A percentile compares a stretch with the other conserved stretches of the same genome.
phyloP scores from a whole-genome alignment of 106 monocot genomes.

The Platanthera zijinensis region DNA sequence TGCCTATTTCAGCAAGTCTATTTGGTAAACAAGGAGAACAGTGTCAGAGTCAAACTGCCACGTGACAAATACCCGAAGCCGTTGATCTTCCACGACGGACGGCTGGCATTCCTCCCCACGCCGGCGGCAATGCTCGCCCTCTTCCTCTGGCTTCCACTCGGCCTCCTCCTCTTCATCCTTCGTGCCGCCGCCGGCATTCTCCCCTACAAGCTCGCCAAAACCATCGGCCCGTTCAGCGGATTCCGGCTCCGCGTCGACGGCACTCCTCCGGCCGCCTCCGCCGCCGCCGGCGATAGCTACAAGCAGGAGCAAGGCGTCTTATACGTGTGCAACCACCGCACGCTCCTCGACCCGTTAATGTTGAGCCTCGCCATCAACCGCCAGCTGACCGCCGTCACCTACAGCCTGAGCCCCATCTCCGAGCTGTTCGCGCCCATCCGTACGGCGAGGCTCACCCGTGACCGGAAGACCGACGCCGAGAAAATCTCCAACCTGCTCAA shows the following conservation, averaged over 20 bases:
- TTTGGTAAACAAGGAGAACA: constrained; percentile 32
- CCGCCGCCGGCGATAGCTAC: constrained; percentile 10
- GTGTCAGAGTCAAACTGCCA: constrained; percentile 16
- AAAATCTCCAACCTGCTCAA: constrained; percentile 33
- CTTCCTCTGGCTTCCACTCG: constrained; percentile 57
- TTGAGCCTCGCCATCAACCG: constrained; percentile 29
- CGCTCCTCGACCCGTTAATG: constrained; percentile 62
- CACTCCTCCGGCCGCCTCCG: constrained; percentile 10
- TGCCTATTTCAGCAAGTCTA: constrained; percentile 48
- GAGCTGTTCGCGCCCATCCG: constrained; percentile 55
- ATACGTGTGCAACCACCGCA: constrained; percentile 74
- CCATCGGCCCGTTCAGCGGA: constrained; percentile 18
- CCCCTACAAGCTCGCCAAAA: constrained; percentile 31
- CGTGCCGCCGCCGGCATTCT: constrained; percentile 25
- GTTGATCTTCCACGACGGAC: constrained; percentile 69
- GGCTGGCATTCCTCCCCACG: constrained; percentile 67
- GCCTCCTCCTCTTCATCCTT: constrained; percentile 24
- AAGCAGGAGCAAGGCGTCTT: constrained; percentile 15
- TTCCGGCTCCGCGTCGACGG: constrained; percentile 25
- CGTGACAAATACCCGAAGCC: constrained; percentile 69
- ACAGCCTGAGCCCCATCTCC: constrained; percentile 61
- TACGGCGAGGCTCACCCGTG: constrained; percentile 50
- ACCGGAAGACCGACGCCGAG: constrained; percentile 31
- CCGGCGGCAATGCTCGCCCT: constrained; percentile 45
- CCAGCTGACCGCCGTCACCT: constrained; percentile 62